Conservation (phyloP, 768 basidiomycete genomes). For the Suillus plorans region DNA sequence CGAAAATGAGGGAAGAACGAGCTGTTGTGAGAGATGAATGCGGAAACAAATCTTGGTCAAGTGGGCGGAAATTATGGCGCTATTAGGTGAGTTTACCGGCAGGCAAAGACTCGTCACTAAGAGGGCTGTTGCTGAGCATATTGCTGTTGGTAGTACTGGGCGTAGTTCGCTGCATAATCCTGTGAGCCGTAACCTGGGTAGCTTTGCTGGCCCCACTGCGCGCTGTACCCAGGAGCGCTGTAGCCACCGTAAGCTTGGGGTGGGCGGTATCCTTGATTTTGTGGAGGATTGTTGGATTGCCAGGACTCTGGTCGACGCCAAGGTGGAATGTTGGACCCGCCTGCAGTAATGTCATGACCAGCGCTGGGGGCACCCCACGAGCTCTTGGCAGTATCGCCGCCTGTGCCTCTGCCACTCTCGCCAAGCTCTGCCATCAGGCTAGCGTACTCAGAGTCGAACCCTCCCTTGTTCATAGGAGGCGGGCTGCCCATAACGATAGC, state of each 20-base stretch:
- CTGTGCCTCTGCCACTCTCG: constrained; percentile 64
- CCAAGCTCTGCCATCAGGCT: constrained; percentile 98
- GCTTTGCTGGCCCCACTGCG: constrained; percentile 38
- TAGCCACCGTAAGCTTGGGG: constrained; percentile 61
- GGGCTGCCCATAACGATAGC: constrained; percentile 47
- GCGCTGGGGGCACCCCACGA: constrained; percentile 69
- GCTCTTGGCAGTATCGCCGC: constrained; percentile 52
- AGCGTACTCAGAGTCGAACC: constrained; percentile 97
- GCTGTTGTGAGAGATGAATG: constrained; percentile 4
- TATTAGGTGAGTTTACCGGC: constrained; percentile 2
- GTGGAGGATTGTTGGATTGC: constrained; percentile 55
- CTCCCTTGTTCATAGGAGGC: constrained; percentile 60
- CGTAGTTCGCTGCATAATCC: constrained; percentile 77
- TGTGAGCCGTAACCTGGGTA: constrained; percentile 41
- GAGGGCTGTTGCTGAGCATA: constrained; percentile 68
- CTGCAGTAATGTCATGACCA: constrained; percentile 51
- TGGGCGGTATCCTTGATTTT: constrained; percentile 64
- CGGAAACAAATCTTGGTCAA: constrained; percentile 3
- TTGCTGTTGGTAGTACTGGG: constrained; percentile 87
- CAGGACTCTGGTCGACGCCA: constrained; percentile 91
- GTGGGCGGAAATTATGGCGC: constrained; percentile 1
- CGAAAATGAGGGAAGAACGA: constrained; percentile 1
- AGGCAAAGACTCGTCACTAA: constrained; percentile 1
- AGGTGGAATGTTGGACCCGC: constrained; percentile 80
- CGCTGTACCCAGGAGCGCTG: constrained; percentile 41